Evolutionary conservation across 2,329 filamentous ascomycete genomes (phyloP), one percentile per base, ranked within the genome.

Genomic region (Ceratocystis ficicola): DNA sequence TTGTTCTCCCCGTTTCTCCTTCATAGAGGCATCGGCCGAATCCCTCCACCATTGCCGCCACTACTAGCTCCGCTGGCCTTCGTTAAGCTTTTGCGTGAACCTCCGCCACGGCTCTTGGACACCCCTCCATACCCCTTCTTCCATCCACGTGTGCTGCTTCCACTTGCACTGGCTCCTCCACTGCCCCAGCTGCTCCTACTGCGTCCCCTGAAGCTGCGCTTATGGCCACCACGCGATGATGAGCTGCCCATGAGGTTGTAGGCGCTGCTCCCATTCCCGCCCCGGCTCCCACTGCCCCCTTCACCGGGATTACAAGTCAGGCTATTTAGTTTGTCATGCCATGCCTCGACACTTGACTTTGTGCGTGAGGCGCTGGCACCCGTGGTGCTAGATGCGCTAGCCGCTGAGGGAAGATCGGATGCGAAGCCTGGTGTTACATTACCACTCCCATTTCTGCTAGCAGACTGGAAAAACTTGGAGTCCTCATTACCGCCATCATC

Each of bases 401-500:
- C 20, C 44, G 46, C 52, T 15, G 41, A 20, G 7, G 62, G 50
- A 15, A 48, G 41, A 15, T 44, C 22, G 5, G 44, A 32, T 50
- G 48, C 8, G 22, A 52, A 52, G 48, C 48, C 12, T 22, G 48
- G 15, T 48, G 62, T 50, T 67, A 60, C 4, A 72, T 62, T 48
- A 66, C 69, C 28, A 17, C 74, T 75, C 1, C 75, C 74, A 2
- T 77, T 78, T 69, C 78, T 80, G 68, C 22, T 15, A n/a, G 48
- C 48, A 17, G 68, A 62, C 44, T 71, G 70, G 68, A 83, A 83
- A 71, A 80, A 83, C 65, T 76, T 77, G 1, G 81, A 83, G 71
- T 64, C 75, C 17, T 75, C 75, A 0, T 74, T 74, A 15, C 74
- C 75, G 1, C 75, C 75, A 25, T 75, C 73, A 2, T 72, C 63